Base-by-base conservation (phyloP, 2,329 filamentous ascomycete genomes). In the Grosmannia serpens region DNA sequence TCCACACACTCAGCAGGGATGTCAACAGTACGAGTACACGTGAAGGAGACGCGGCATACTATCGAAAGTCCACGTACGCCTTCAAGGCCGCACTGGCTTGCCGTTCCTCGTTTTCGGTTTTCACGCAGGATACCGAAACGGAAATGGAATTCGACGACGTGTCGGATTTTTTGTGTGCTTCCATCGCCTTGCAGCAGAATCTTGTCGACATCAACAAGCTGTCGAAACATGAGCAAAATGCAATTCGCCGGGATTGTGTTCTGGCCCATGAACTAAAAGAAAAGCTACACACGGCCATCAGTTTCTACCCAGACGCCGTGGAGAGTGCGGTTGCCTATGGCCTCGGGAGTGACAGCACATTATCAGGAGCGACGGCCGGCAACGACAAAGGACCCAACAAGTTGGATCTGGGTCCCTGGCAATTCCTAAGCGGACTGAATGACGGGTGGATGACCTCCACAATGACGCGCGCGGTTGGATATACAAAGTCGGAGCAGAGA, bases 101-200 rank as follows among this genome's bases (percentile, higher is more conserved):
- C n/a, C n/a, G n/a, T n/a, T n/a, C n/a, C n/a, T n/a, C n/a, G n/a
- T n/a, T n/a, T n/a, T n/a, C n/a, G n/a, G n/a, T n/a, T n/a, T n/a
- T n/a, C n/a, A n/a, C n/a, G n/a, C n/a, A n/a, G n/a, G n/a, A n/a
- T n/a, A n/a, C n/a, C n/a, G n/a, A n/a, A n/a, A n/a, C n/a, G n/a
- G n/a, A n/a, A n/a, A n/a, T n/a, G n/a, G n/a, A n/a, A n/a, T n/a
- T n/a, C n/a, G n/a, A n/a, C n/a, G n/a, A 60, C 6, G 24, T 63
- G 2, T 2, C 27, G 2, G n/a, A 22, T 1, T 62, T 59, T 17
- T 10, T 62, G 3, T 26, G 55, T 3, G 31, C 57, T 0, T 59
- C 61, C 0, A 47, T 64, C 2, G 50, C 61, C 0, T 10, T 64
- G 31, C 62, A 64, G 46, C 61, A 64, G 6, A 64, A 55, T 15